Base-by-base conservation (phyloP, 2,329 filamentous ascomycete species). In the Penicillium sp. region DNA sequence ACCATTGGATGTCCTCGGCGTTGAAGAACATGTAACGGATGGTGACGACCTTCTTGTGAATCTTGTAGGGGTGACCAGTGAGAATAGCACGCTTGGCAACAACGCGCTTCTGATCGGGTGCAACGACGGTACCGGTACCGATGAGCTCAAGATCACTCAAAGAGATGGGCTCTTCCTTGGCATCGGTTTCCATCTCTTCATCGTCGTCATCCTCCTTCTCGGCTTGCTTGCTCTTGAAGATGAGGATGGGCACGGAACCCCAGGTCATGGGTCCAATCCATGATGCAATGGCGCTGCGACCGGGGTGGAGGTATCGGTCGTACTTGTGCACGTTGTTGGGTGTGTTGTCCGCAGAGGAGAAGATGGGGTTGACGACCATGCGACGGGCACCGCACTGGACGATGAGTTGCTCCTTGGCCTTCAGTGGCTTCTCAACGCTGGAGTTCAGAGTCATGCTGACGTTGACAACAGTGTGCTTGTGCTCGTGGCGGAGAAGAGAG, bases 21-120 rank as follows among this genome's bases (percentile, higher is more conserved):
- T 93, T 95, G 85, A 99, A 99, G 83, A 99, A 99, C 95, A 99
- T 99, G 83, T 99, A 99, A 29, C 94, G 88, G 44, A 99, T 88
- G 0, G 95, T 99, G 55, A 99, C 94, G 22, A 99, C 81, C 75
- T 89, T 92, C 83, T 96, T 97, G 84, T 99, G 91, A 72, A 99
- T 99, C 79, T 99, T 96, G 82, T 91, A 97, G 0, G 95, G 94
- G 71, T 99, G 93, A 14, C 94, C 95, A 0, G 94, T 96, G 53
- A 99, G 82, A 60, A 97, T 90, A 64, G 96, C 87, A 48, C 94
- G 88, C 78, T 99, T 99, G 66, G 93, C 92, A 56, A 99, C 86
- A 52, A 99, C 88, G 38, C 94, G 88, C 45, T 76, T 67, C 70
- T 85, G 69, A 75, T 92, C 73, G 71, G 92, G 90, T 0, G 92